Conservation (phyloP, 75 land plant genomes). For the Sequoiadendron giganteum region DNA sequence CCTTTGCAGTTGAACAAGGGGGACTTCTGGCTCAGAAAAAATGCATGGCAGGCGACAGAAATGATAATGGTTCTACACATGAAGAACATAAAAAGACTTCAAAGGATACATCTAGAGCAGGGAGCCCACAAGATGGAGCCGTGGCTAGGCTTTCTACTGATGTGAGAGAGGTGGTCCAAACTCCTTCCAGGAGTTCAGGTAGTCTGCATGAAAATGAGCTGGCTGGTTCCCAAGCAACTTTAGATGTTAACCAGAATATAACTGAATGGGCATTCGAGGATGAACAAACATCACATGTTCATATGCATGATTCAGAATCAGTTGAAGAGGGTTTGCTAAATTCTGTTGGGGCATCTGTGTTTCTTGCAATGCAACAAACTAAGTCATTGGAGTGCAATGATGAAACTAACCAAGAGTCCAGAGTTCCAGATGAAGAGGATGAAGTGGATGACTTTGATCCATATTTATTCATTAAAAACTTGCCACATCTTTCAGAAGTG, state of each 20-base stretch:
- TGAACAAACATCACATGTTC: background rate
- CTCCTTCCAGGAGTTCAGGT: background rate
- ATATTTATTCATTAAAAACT: conserved; percentile 43
- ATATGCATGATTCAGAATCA: conserved; percentile 6
- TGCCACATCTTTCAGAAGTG: conserved; percentile 55
- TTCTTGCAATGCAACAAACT: conserved; percentile 7
- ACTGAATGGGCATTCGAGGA: background rate
- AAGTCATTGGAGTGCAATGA: conserved; percentile 16
- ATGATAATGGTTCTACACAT: background rate
- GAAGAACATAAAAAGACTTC: background rate
- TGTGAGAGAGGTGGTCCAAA: background rate
- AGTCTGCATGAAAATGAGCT: background rate
- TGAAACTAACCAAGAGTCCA: conserved; percentile 7
- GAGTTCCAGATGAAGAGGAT: conserved; percentile 23
- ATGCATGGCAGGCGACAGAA: background rate
- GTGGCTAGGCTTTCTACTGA: background rate
- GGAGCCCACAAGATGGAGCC: background rate
- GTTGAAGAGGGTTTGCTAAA: background rate
- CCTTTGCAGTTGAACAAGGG: conserved; percentile 7
- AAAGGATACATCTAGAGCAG: background rate
- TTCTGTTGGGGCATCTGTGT: background rate
- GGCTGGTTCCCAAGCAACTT: background rate
- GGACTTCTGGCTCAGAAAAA: background rate
- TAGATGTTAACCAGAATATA: background rate
- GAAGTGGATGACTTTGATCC: conserved; percentile 67